phyloP scores from a whole-genome alignment of 495 filamentous ascomycete species.

The Terfezia boudieri region DNA sequence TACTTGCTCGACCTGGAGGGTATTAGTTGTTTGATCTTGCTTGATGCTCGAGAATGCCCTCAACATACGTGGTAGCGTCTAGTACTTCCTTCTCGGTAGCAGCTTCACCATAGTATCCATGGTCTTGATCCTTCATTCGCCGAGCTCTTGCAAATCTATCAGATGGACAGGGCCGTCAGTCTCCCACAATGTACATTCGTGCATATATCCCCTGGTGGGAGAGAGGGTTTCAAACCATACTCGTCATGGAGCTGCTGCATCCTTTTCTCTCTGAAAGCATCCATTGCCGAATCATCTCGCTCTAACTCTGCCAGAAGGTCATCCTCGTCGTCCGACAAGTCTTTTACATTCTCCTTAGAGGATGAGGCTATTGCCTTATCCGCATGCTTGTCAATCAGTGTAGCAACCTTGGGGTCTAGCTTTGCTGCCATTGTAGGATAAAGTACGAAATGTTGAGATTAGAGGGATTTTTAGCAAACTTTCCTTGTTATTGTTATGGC shows the following conservation, averaged over 20 bases:
- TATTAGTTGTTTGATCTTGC: neutral
- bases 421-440: neutral
- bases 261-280: slow-evolving; percentile 43
- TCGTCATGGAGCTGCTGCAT: slow-evolving; percentile 50
- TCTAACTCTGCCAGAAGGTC: slow-evolving; percentile 49
- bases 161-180: neutral
- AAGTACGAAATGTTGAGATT: no score
- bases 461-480: no score
- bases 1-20: slow-evolving; percentile 23
- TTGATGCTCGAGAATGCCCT: neutral
- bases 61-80: slow-evolving; percentile 38
- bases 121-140: slow-evolving; percentile 19
- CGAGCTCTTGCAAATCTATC: slow-evolving; percentile 10
- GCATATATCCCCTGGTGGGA: slow-evolving; percentile 13
- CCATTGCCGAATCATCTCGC: slow-evolving; percentile 32
- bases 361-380: slow-evolving; percentile 12
- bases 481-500: no score
- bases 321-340: slow-evolving; percentile 38
- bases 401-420: slow-evolving; percentile 14
- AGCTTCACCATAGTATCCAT: slow-evolving; percentile 34
- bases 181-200: slow-evolving; percentile 18
- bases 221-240: slow-evolving; percentile 26
- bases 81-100: slow-evolving; percentile 43
- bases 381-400: slow-evolving; percentile 14
- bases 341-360: slow-evolving; percentile 1